Evolutionary conservation across 768 basidiomycete genomes (phyloP).

Genomic region (Kockovaella imperatae): DNA sequence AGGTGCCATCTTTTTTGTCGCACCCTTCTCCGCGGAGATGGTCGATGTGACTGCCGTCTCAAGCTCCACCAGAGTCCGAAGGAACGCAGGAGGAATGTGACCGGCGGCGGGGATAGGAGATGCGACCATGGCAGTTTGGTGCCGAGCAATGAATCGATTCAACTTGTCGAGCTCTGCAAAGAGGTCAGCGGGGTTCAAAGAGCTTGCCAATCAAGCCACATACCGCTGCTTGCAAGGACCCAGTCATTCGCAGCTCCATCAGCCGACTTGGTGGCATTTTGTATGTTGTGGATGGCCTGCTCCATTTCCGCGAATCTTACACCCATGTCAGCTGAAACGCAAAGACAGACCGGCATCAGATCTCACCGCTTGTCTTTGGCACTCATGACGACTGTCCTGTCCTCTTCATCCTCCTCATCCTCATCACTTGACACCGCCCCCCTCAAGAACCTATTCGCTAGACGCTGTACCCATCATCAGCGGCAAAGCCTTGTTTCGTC

Average conservation of each 20-base stretch:
- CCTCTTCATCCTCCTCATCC: slow-evolving; percentile 58
- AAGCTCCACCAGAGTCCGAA: slow-evolving; percentile 50
- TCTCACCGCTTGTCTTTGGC: slow-evolving; percentile 72
- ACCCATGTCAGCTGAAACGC: slow-evolving; percentile 1
- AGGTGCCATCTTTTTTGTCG: slow-evolving; percentile 91
- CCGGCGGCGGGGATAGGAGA: slow-evolving; percentile 78
- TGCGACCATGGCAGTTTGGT: slow-evolving; percentile 61
- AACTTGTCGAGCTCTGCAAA: slow-evolving; percentile 88
- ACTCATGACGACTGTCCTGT: slow-evolving; percentile 64
- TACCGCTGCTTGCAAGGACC: slow-evolving; percentile 82
- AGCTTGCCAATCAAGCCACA: slow-evolving; percentile 26
- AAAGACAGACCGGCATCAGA: background rate
- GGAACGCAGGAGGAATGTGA: slow-evolving; percentile 56
- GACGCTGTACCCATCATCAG: slow-evolving; percentile 7
- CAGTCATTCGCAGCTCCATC: slow-evolving; percentile 67
- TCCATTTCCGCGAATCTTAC: slow-evolving; percentile 79
- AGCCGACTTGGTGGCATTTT: slow-evolving; percentile 74
- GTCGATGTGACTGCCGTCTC: slow-evolving; percentile 68
- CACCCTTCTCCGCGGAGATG: slow-evolving; percentile 76
- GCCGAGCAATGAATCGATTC: slow-evolving; percentile 75
- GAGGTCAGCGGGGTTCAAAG: background rate
- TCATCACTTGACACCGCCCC: slow-evolving; percentile 45
- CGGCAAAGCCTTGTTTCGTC: background rate
- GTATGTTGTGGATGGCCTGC: slow-evolving; percentile 77
- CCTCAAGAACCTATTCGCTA: slow-evolving; percentile 41